phyloP scores from a whole-genome alignment of 2,329 filamentous ascomycete genomes.

The Fusarium cicatricum region DNA sequence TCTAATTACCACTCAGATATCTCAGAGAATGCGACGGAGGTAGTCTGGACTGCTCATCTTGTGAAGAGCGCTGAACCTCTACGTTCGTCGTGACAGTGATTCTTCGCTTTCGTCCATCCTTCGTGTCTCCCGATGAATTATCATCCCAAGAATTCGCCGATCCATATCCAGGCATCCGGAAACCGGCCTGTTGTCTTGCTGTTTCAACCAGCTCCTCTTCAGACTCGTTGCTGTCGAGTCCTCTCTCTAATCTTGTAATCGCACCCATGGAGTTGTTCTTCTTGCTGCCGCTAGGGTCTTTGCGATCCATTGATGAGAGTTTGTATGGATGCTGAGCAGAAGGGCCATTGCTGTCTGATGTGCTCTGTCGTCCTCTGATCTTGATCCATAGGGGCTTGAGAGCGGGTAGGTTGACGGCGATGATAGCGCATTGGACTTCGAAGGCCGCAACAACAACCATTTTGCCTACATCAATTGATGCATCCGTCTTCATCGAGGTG shows the following conservation, averaged over 20 bases:
- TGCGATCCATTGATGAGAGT: neutral
- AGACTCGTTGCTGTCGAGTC: neutral
- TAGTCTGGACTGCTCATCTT: too few relatives aligned
- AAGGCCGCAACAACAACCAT: neutral
- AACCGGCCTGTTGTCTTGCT: too few relatives aligned
- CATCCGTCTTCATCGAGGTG: neutral
- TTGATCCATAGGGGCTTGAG: neutral
- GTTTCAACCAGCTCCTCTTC: neutral
- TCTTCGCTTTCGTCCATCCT: too few relatives aligned
- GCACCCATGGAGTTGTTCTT: neutral
- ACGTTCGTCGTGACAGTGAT: too few relatives aligned
- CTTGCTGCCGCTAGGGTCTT: neutral
- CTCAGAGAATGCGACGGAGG: too few relatives aligned
- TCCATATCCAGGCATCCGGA: too few relatives aligned
- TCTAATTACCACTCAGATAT: too few relatives aligned
- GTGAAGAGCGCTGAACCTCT: too few relatives aligned
- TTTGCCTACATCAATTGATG: neutral
- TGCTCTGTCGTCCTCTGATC: neutral
- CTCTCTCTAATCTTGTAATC: neutral
- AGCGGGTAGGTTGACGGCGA: neutral
- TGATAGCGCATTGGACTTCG: neutral
- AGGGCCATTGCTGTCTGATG: neutral
- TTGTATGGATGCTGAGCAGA: neutral
- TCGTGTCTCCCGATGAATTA: too few relatives aligned
- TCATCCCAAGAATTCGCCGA: too few relatives aligned